phyloP scores from a whole-genome alignment of 495 filamentous ascomycete species.

The Penicillium herquei region DNA sequence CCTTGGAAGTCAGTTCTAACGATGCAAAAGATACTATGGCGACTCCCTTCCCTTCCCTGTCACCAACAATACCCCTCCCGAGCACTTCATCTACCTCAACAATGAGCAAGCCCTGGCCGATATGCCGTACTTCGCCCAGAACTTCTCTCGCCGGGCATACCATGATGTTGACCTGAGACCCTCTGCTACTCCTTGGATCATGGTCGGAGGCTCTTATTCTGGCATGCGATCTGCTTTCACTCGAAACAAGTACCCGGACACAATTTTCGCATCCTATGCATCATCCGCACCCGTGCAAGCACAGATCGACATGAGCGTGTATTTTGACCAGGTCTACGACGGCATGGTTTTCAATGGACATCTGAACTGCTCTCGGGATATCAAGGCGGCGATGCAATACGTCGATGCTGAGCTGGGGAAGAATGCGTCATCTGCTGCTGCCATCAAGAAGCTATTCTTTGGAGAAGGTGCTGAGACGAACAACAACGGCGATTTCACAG shows the following conservation, averaged over 20 bases:
- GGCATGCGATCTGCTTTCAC: constrained; percentile 55
- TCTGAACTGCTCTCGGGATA: constrained; percentile 53
- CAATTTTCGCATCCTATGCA: constrained; percentile 53
- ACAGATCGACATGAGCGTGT: constrained; percentile 53
- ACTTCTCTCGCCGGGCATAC: constrained; percentile 40
- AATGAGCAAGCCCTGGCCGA: constrained; percentile 54
- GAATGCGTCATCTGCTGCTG: constrained; percentile 28
- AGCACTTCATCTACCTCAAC: constrained; percentile 48
- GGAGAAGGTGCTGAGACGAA: constrained; percentile 48
- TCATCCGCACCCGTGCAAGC: constrained; percentile 59
- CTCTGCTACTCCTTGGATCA: constrained; percentile 53
- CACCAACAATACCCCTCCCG: constrained; percentile 40
- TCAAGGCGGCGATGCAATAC: constrained; percentile 50
- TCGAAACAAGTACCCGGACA: constrained; percentile 56
- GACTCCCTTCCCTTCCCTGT: constrained; percentile 50
- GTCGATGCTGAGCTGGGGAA: constrained; percentile 47
- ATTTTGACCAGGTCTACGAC: constrained; percentile 55
- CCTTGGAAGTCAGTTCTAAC: neutral
- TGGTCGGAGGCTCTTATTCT: constrained; percentile 59
- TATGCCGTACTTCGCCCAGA: constrained; percentile 49
- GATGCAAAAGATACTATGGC: constrained; percentile 46
- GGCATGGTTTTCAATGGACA: constrained; percentile 51
- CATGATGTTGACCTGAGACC: constrained; percentile 42
- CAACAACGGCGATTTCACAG: constrained; percentile 50
- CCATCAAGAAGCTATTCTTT: constrained; percentile 51